Evolutionary conservation across 345 rosid genomes (phyloP).

Genomic region (Lumnitzera littorea): DNA sequence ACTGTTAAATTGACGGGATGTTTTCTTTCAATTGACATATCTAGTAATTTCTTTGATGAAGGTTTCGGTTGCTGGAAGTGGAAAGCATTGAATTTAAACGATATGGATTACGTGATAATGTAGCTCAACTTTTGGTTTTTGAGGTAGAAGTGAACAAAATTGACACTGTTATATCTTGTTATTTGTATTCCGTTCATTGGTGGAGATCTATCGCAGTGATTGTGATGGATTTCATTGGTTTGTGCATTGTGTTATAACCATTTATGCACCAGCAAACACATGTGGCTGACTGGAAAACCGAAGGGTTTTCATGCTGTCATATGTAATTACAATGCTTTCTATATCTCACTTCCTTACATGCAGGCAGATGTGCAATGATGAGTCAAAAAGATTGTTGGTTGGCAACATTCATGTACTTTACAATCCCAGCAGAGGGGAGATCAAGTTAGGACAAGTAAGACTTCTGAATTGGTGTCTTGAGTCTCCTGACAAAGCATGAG

Average conservation of each 20-base stretch:
- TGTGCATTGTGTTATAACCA: too few species aligned
- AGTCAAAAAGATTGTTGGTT: conserved; percentile 49
- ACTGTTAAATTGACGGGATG: conserved; percentile 1
- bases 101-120: conserved; percentile 65
- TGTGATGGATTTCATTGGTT: too few species aligned
- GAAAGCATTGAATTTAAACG: conserved; percentile 60
- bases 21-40: conserved; percentile 5
- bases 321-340: conserved; percentile 10
- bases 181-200: background rate
- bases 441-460: conserved; percentile 79
- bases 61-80: conserved; percentile 58
- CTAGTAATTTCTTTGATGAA: conserved; percentile 14
- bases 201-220: too few species aligned
- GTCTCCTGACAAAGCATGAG: background rate
- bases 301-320: too few species aligned
- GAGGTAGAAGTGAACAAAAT: conserved; percentile 37
- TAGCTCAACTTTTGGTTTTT: conserved; percentile 70
- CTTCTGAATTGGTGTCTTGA: background rate
- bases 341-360: conserved; percentile 29
- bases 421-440: conserved; percentile 62
- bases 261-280: too few species aligned
- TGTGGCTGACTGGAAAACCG: too few species aligned
- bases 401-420: conserved; percentile 74
- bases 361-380: conserved; percentile 43
- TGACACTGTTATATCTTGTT: background rate